phyloP scores from a whole-genome alignment of 768 basidiomycete species.

The Rubroboletus pulcherrimus region DNA sequence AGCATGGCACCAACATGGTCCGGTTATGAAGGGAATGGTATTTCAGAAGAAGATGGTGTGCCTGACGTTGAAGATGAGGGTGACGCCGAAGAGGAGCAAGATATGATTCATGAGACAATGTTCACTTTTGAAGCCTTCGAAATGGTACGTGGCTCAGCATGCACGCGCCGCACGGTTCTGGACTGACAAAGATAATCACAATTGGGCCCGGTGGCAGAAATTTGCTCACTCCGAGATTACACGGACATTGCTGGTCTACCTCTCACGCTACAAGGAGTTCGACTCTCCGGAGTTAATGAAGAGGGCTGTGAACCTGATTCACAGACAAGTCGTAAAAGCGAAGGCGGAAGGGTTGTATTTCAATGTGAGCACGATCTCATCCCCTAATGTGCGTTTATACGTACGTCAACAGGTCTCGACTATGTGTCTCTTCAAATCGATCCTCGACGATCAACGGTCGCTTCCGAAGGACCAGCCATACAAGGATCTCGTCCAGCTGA shows the following conservation, averaged over 20 bases:
- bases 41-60: conserved; percentile 56
- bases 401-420: conserved; percentile 71
- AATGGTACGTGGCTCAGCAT: conserved; percentile 49
- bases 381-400: conserved; percentile 5
- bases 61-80: conserved; percentile 66
- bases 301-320: conserved; percentile 82
- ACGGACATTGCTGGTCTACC: conserved; percentile 77
- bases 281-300: conserved; percentile 75
- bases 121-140: conserved; percentile 94
- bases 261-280: conserved; percentile 83
- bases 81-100: conserved; percentile 56
- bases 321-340: conserved; percentile 84
- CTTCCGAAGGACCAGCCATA: conserved; percentile 74
- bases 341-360: conserved; percentile 96
- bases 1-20: conserved; percentile 8
- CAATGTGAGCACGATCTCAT: conserved; percentile 54
- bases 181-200: conserved; percentile 18
- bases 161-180: conserved; percentile 13
- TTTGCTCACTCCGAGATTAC: conserved; percentile 87
- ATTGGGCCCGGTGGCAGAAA: conserved; percentile 51
- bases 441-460: conserved; percentile 76
- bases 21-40: conserved; percentile 32
- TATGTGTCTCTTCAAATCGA: conserved; percentile 80
- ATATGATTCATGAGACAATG: conserved; percentile 73
- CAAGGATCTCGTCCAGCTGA: conserved; percentile 79